These are phyloP conservation scores for Leishmania guyanensis DNA, from an alignment of 208 protist genomes.

Conservation along the genomic window DNA sequence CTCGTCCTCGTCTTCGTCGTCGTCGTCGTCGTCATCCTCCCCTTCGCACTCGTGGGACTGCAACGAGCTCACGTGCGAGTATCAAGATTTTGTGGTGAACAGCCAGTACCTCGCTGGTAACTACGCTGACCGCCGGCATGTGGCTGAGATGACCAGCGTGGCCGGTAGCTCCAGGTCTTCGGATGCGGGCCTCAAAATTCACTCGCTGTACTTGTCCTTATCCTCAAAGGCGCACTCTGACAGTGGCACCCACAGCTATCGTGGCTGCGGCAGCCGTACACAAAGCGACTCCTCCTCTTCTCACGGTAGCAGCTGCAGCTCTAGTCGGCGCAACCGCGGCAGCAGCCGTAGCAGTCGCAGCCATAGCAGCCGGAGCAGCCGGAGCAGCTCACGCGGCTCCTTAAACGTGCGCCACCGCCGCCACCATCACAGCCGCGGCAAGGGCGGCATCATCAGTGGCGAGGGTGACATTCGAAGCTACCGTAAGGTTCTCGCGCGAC, in stretches of 20 bases:
- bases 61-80: conserved; percentile 29
- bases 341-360: conserved; percentile 19
- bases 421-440: conserved; percentile 26
- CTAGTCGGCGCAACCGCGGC: conserved; percentile 13
- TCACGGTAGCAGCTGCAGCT: background rate
- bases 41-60: background rate
- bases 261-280: conserved; percentile 19
- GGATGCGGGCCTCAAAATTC: background rate
- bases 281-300: conserved; percentile 20
- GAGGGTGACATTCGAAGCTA: conserved; percentile 71
- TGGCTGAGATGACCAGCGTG: conserved; percentile 31
- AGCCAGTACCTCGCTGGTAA: conserved; percentile 49
- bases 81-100: conserved; percentile 73
- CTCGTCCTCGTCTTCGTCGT: conserved; percentile 24
- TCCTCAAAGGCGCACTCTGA: conserved; percentile 19
- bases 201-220: conserved; percentile 17
- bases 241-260: conserved; percentile 13
- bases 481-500: conserved; percentile 56
- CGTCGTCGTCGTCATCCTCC: conserved; percentile 13
- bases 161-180: conserved; percentile 26
- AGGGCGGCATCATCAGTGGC: conserved; percentile 35
- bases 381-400: conserved; percentile 24
- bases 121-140: conserved; percentile 44
- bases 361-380: conserved; percentile 14
- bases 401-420: conserved; percentile 21